A percentile compares a stretch with the other conserved stretches of the same genome.
Evolutionary conservation across 2,329 filamentous ascomycete genomes (phyloP).

Genomic region (Rhinocladiella similis): DNA sequence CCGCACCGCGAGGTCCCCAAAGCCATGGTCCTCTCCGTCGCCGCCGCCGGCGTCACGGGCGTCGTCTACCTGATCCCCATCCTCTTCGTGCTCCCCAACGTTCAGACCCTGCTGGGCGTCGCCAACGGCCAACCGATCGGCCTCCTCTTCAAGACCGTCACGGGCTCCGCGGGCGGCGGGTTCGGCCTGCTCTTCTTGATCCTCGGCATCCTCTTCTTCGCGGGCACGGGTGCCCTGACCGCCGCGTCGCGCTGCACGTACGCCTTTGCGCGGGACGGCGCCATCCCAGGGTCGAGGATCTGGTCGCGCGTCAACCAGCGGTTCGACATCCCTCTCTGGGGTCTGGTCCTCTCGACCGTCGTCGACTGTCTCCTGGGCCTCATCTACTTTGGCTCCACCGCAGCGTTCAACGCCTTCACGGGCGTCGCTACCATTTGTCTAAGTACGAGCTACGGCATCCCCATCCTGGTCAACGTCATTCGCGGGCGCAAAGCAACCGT

Average conservation of each 20-base stretch:
- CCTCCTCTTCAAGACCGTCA: conserved; percentile 53
- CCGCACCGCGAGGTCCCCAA: conserved; percentile 52
- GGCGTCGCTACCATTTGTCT: conserved; percentile 49
- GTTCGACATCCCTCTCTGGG: conserved; percentile 20
- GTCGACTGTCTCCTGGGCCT: conserved; percentile 50
- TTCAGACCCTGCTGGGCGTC: conserved; percentile 41
- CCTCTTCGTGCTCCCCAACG: conserved; percentile 52
- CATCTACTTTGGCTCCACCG: conserved; percentile 32
- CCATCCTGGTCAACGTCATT: conserved; percentile 47
- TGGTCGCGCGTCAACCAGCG: conserved; percentile 15
- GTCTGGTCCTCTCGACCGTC: conserved; percentile 36
- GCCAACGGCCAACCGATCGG: conserved; percentile 47
- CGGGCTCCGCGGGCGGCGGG: conserved; percentile 45
- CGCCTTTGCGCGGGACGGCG: conserved; percentile 35
- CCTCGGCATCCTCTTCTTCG: conserved; percentile 67
- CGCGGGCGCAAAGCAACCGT: conserved; percentile 46
- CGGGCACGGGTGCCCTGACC: conserved; percentile 50
- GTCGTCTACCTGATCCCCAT: conserved; percentile 52
- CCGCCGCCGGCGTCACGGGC: conserved; percentile 51
- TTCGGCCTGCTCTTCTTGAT: conserved; percentile 49
- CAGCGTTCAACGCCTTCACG: conserved; percentile 25
- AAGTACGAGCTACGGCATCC: conserved; percentile 49
- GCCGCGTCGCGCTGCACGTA: conserved; percentile 54
- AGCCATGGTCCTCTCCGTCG: conserved; percentile 51
- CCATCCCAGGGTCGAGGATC: conserved; percentile 14